phyloP scores from a whole-genome alignment of 768 basidiomycete genomes.

The Hebeloma cylindrosporum region DNA sequence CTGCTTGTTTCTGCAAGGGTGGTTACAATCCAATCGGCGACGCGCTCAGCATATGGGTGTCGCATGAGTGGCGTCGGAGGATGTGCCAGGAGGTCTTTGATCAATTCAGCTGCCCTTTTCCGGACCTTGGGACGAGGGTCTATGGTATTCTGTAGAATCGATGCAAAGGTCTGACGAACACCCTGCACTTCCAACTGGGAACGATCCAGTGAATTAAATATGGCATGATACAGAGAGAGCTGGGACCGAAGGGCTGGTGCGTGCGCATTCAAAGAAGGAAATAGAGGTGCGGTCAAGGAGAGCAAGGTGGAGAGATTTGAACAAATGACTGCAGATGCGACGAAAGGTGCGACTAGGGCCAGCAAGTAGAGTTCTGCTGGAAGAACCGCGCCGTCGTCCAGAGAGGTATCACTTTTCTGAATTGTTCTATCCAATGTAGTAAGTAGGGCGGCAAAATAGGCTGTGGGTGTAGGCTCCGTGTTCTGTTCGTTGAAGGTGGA shows the following conservation, averaged over 20 bases:
- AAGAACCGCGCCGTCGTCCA: constrained; percentile 70
- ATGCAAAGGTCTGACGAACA: constrained; percentile 81
- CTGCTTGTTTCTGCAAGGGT: constrained; percentile 65
- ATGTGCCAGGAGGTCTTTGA: constrained; percentile 70
- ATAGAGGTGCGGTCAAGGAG: constrained; percentile 75
- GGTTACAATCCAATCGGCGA: constrained; percentile 75
- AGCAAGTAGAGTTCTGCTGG: constrained; percentile 86
- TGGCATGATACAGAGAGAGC: constrained; percentile 66
- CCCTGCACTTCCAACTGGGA: constrained; percentile 65
- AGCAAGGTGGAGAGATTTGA: constrained; percentile 72
- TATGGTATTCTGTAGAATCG: constrained; percentile 76
- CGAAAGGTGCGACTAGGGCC: constrained; percentile 73
- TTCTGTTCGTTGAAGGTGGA: constrained; percentile 70
- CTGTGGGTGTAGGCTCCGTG: constrained; percentile 72
- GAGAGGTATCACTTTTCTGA: constrained; percentile 51
- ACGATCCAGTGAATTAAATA: constrained; percentile 72
- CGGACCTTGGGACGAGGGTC: constrained; percentile 95
- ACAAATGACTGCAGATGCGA: constrained; percentile 77
- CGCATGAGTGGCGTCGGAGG: constrained; percentile 74
- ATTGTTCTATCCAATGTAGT: constrained; percentile 81
- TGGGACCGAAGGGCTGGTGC: constrained; percentile 88
- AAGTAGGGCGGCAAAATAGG: constrained; percentile 91
- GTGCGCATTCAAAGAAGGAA: constrained; percentile 59
- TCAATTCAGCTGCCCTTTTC: constrained; percentile 83
- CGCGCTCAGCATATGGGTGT: constrained; percentile 86